Percentiles rank a stretch among this genome's conserved stretches.
phyloP scores from a whole-genome alignment of 2,329 filamentous ascomycete species.

The Sporothrix pallida region DNA sequence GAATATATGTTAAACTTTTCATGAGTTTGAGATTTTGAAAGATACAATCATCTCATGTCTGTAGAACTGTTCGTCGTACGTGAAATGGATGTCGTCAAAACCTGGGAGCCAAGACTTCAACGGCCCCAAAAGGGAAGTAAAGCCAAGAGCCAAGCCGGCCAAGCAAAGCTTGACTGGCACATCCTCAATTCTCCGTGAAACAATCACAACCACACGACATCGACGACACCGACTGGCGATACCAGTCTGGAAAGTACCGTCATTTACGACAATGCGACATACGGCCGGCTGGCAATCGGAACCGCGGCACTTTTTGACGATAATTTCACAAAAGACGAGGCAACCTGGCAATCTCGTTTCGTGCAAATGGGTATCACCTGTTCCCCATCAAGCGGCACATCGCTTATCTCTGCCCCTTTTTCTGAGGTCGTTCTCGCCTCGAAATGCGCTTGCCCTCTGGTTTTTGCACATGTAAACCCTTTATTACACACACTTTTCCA shows the following conservation, averaged over 20 bases:
- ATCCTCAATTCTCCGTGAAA: not conserved
- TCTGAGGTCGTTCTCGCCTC: no score
- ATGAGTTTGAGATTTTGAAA: no score
- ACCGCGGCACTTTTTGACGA: not conserved
- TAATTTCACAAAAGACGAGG: not conserved
- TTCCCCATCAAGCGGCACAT: not conserved
- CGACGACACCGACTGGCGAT: no score
- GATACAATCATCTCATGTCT: no score
- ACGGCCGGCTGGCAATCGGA: not conserved
- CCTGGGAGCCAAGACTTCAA: not conserved
- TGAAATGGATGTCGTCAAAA: not conserved
- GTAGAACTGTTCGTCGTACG: no score
- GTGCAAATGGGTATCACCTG: not conserved
- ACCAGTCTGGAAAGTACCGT: no score
- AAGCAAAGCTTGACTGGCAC: constrained; percentile 14
- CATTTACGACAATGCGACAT: no score
- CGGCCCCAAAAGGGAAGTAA: not conserved
- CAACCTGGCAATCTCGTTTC: not conserved
- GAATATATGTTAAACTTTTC: no score
- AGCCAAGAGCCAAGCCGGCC: not conserved
- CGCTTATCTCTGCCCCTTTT: constrained; percentile 9
- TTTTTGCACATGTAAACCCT: not conserved
- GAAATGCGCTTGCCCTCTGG: not conserved
- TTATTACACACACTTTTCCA: not conserved
- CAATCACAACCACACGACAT: not conserved